A percentile compares a stretch with the other conserved stretches of the same genome.
These are phyloP conservation scores for Jacaranda copaia DNA, from an alignment of 257 asterid species.

Conservation along the genomic window DNA sequence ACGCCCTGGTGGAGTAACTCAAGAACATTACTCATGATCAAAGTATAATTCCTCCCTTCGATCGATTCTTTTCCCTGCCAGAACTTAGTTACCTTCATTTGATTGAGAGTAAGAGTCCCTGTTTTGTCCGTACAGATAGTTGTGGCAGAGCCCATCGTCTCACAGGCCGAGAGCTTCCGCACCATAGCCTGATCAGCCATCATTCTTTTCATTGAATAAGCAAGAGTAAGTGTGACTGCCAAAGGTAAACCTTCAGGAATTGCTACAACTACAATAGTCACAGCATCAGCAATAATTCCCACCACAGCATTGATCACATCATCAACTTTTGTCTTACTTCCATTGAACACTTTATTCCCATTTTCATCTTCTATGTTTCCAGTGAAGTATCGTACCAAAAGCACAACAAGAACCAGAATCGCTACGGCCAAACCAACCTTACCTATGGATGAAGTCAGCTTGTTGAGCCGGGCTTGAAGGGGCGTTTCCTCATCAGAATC, in stretches of 20 bases:
- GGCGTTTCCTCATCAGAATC: conserved; percentile 47
- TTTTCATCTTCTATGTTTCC: conserved; percentile 46
- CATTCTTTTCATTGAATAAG: conserved; percentile 46
- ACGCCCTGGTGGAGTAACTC: conserved; percentile 42
- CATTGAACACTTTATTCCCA: conserved; percentile 38
- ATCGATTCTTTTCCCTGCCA: conserved; percentile 39
- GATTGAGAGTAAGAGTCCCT: conserved; percentile 46
- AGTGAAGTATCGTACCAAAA: conserved; percentile 43
- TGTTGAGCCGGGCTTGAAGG: conserved; percentile 47
- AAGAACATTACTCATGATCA: conserved; percentile 18
- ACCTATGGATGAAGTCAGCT: conserved; percentile 51
- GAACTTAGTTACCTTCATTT: conserved; percentile 45
- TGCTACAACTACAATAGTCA: conserved; percentile 51
- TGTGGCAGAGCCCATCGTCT: conserved; percentile 26
- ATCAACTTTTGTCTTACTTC: conserved; percentile 7
- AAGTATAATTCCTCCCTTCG: conserved; percentile 10
- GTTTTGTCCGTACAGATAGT: conserved; percentile 39
- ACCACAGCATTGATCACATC: conserved; percentile 36
- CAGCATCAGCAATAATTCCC: conserved; percentile 42
- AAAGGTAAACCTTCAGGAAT: conserved; percentile 49
- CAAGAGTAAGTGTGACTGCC: conserved; percentile 47
- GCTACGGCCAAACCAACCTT: conserved; percentile 53
- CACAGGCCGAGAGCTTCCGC: conserved; percentile 18
- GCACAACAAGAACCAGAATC: conserved; percentile 47
- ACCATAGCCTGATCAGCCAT: conserved; percentile 46